Evolutionary conservation across 139 green algal species (phyloP).

Genomic region (Picochlorum costavermella): DNA sequence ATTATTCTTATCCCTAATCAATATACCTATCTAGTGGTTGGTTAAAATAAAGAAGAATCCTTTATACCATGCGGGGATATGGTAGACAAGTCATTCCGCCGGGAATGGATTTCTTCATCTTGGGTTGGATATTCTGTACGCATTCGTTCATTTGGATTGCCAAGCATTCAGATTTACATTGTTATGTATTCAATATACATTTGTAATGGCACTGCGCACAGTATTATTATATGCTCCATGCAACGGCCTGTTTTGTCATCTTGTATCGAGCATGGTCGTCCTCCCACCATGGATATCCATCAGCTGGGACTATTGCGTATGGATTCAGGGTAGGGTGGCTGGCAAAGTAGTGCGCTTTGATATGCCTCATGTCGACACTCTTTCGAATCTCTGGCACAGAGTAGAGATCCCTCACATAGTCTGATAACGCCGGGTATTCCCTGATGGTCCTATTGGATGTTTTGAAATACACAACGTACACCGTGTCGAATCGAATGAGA

Average conservation of each 20-base stretch:
- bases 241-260: conserved; percentile 14
- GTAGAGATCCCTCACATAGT: conserved; percentile 72
- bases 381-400: conserved; percentile 53
- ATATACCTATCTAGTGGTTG: no score
- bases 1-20: no score
- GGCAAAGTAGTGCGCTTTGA: conserved; percentile 89
- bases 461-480: conserved; percentile 86
- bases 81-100: no score
- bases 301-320: conserved; percentile 67
- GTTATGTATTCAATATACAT: no score
- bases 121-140: no score
- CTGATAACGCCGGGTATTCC: conserved; percentile 53
- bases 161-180: no score
- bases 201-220: no score
- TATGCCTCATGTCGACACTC: conserved; percentile 81
- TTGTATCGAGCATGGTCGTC: conserved; percentile 32
- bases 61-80: no score
- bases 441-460: conserved; percentile 61
- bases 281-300: conserved; percentile 52
- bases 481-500: conserved; percentile 69
- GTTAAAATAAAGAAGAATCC: no score
- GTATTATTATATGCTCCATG: neutral
- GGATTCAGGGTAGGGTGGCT: conserved; percentile 63
- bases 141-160: no score
- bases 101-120: no score